These are phyloP conservation scores for Blastobotrys robertii DNA, from an alignment of 805 yeast species.

Conservation along the genomic window DNA sequence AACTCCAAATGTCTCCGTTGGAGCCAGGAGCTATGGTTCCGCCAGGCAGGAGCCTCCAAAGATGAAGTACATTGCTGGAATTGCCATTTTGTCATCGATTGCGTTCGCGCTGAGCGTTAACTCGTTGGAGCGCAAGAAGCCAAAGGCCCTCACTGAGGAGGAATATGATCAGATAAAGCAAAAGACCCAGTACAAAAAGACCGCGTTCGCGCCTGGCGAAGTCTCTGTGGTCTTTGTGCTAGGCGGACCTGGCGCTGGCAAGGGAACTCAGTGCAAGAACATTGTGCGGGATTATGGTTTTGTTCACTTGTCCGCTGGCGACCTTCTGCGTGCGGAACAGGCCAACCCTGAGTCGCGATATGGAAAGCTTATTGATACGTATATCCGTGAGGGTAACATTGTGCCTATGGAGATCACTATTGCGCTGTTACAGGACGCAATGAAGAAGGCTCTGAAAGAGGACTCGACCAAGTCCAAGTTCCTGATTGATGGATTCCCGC, in stretches of 20 bases:
- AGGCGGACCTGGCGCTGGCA: conserved; percentile 62
- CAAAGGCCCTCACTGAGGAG: conserved; percentile 21
- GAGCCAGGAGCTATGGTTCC: not conserved
- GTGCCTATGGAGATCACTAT: conserved; percentile 83
- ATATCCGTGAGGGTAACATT: conserved; percentile 71
- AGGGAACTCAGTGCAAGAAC: conserved; percentile 41
- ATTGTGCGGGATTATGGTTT: conserved; percentile 57
- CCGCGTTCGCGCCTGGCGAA: conserved; percentile 52
- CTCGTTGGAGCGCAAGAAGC: conserved; percentile 21
- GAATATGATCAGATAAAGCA: conserved; percentile 31
- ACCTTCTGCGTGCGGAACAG: conserved; percentile 78
- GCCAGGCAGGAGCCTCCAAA: conserved; percentile 21
- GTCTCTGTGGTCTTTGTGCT: conserved; percentile 75
- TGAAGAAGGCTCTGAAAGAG: conserved; percentile 31
- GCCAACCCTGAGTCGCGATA: conserved; percentile 60
- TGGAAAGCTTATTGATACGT: conserved; percentile 72
- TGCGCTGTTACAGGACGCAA: conserved; percentile 66
- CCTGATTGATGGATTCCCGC: conserved; percentile 83
- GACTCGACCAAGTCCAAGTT: conserved; percentile 45
- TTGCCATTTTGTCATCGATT: conserved; percentile 26
- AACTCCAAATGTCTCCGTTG: no score
- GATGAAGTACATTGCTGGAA: conserved; percentile 23
- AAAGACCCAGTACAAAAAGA: conserved; percentile 11
- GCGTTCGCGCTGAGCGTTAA: conserved; percentile 25
- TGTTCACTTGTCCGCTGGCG: conserved; percentile 83